A percentile compares a stretch with the other conserved stretches of the same genome.
Conservation (phyloP, 1,139 yeast genomes). For the Pichia sp. region DNA sequence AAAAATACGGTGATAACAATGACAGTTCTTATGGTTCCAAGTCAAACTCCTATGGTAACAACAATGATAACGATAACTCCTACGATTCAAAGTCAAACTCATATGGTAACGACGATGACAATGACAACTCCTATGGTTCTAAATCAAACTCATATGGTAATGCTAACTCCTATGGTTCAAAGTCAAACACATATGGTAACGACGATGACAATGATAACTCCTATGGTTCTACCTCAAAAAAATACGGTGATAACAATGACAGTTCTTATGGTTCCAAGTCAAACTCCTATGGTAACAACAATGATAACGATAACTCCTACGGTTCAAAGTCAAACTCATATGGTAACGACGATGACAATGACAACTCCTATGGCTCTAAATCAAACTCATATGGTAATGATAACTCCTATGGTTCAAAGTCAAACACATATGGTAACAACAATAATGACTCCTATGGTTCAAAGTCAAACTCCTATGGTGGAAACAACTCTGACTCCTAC, state of each 20-base stretch:
- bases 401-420: constrained; percentile 8
- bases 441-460: constrained; percentile 16
- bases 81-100: no score
- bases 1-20: no score
- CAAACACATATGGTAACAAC: constrained; percentile 14
- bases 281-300: constrained; percentile 9
- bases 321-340: no score
- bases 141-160: constrained; percentile 16
- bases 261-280: no score
- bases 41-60: constrained; percentile 14
- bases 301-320: no score
- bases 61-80: no score
- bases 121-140: constrained; percentile 4
- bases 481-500: constrained; percentile 11
- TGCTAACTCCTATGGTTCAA: no score
- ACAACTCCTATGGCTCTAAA: constrained; percentile 2
- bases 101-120: no score
- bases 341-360: constrained; percentile 9
- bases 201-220: not conserved
- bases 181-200: constrained; percentile 1
- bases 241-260: no score
- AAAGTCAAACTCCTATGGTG: constrained; percentile 16
- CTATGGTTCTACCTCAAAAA: no score
- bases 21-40: no score
- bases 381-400: constrained; percentile 8